Evolutionary conservation across 306 rosid species (phyloP).

Genomic region (Inga oerstediana): DNA sequence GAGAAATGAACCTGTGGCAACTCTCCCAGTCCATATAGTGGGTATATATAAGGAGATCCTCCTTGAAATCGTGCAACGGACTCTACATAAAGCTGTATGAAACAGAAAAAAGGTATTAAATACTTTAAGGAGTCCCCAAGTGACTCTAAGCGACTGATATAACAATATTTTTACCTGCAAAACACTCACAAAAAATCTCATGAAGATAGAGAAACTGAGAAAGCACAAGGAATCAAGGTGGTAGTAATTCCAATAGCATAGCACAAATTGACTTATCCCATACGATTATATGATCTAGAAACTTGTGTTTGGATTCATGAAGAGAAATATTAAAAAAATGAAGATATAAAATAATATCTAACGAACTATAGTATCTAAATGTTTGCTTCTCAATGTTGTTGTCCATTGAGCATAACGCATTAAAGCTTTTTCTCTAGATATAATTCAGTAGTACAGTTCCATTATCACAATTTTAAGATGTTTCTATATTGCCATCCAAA

Average conservation of each 20-base stretch:
- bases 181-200: background rate
- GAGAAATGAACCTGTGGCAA: conserved; percentile 64
- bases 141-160: background rate
- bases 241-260: background rate
- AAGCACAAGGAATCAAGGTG: conserved; percentile 13
- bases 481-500: no score
- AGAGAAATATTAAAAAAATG: no score
- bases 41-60: conserved; percentile 87
- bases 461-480: no score
- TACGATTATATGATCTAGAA: no score
- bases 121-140: background rate
- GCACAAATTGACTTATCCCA: no score
- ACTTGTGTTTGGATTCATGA: no score
- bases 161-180: background rate
- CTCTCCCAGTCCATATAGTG: conserved; percentile 85
- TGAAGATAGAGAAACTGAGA: background rate
- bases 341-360: no score
- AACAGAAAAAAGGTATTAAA: background rate
- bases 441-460: no score
- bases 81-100: conserved; percentile 65
- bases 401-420: no score
- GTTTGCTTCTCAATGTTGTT: no score
- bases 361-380: no score
- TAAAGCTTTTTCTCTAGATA: no score
- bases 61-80: conserved; percentile 90